Evolutionary conservation across 1,139 yeast species (phyloP), one percentile per base, ranked within the genome.

Genomic region (Sugiyamaella paludigena): DNA sequence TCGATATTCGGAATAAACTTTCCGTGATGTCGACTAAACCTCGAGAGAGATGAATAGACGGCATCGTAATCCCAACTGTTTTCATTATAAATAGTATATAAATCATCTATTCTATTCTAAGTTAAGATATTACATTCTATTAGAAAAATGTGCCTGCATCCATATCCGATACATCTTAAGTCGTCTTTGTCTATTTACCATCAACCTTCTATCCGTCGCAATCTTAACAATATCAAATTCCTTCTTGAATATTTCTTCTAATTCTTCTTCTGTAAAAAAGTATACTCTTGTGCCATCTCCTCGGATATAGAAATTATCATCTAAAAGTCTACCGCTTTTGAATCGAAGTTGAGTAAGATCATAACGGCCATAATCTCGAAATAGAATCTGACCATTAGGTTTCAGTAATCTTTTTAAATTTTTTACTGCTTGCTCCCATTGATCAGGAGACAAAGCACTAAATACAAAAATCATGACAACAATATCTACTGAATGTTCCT

Each of bases 251-350:
- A 91, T 87, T 37, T 78, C 73, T 54, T 87, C 75, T 52, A 91
- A 71, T 68, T 92, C 97, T 50, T 91, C 95, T 64, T 91, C 98
- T 1, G 96, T 88, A 72, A 92, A 92, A 70, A 92, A 92, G 67
- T 92, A 92, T 10, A 94, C 98, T 59, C 98, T 76, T 1, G 99
- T 92, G 45, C 98, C 98, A 65, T 92, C 99, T 35, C 99, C 99
- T 62, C 99, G 79, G 36, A 91, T 88, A 68, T 92, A 92, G 64
- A 92, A 92, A 67, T 92, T 91, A 49, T 92, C 98, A 49, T 88
- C 96, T 51, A 92, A 68, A 40, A 88, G 71, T 61, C 98, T 78
- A 40, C 87, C 86, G 65, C 87, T 87, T 68, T 92, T 94, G 73
- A 92, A 89, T 60, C 99, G 73, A 45, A 92, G 86, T 65, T 92